Base-by-base conservation (phyloP, 2,329 filamentous ascomycete species). In the Diatrype stigma region DNA sequence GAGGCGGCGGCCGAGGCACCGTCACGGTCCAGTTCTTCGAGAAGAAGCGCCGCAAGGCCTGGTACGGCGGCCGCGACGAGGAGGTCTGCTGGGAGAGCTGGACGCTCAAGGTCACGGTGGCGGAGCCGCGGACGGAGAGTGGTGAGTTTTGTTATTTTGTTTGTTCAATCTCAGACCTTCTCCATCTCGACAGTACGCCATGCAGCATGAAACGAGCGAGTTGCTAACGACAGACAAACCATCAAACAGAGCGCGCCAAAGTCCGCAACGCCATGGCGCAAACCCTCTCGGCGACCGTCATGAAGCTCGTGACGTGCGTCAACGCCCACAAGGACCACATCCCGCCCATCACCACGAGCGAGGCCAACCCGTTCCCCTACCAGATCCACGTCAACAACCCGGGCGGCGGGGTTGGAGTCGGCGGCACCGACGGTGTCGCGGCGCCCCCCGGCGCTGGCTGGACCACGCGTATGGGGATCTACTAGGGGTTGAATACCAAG, bases 61-160 rank as follows among this genome's bases (percentile, higher is more conserved):
- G 89, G 68, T 86, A 62, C 45, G 61, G 60, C 11, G 55, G 61
- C 62, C 87, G 84, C 22, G 93, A 96, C 59, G 92, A 97, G 68
- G 92, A 96, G 69, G 85, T 96, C 17, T 96, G 91, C 69, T 99
- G 94, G 94, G 94, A 97, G 77, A 85, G 84, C 64, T 99, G 94
- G 94, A 90, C 89, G 42, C 74, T 99, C 59, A 90, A 95, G 70
- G 89, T 97, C 47, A 95, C 91, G n/a, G 84, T 96, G 50, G 90
- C 91, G 10, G 91, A 90, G 61, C 92, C 93, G 28, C 78, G 87
- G 64, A 96, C 90, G 11, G 93, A 97, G 64, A 89, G 84, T 58
- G 91, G 90, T 95, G 74, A 62, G 85, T 66, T 42, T 45, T 26
- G 50, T 42, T 17, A 14, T 55, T 47, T 37, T 21, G 8, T 14